Evolutionary conservation across 73 alveolate species (phyloP), one percentile per base, ranked within the genome.

Genomic region (Symbiodinium natans): DNA sequence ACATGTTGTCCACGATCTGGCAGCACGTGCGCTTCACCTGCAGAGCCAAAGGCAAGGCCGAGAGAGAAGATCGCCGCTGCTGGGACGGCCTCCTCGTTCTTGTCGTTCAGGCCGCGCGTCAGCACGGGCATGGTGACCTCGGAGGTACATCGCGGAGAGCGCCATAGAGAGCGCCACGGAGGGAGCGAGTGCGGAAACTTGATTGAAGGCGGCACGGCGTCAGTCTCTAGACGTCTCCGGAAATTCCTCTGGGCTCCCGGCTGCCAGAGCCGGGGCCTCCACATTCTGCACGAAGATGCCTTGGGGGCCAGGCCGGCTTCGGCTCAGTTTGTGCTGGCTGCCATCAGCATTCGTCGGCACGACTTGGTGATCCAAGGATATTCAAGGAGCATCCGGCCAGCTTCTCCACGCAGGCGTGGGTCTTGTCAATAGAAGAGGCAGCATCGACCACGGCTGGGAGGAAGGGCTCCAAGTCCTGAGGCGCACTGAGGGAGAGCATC

Each of bases 1-100:
- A 89, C 96, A 89, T 89, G 96, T 89, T 89, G 96, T 89, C 96
- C 77, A 89, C 96, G 46, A 89, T 89, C 98, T n/a, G 98, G 52
- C 96, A 89, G 96, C 96, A 89, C 36, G 96, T 89, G n/a, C 96
- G 85, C 77, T 89, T 89, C 96, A 89, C 96, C 87, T 88, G 86
- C 86, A 56, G 73, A 71, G 68, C 71, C 84, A 9, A 13, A 9
- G 29, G 1, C 31, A 63, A 23, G 3, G 25, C 9, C 2, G 82
- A 2, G 10, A 21, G 82, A 21, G 36, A 17, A 63, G 29, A 17
- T 21, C 5, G 3, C 38, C 39, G 29, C 25, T 21, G 38, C 39
- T 3, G 31, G 39, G 39, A 63, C 36, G 82, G 82, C 82, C 31
- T 89, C 96, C 96, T 89, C 96, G 86, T 63, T 68, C 96, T 89